Evolutionary conservation across 352 stramenopile species (phyloP), one percentile per base, ranked within the genome.

Genomic region (Globisporangium spinosum): DNA sequence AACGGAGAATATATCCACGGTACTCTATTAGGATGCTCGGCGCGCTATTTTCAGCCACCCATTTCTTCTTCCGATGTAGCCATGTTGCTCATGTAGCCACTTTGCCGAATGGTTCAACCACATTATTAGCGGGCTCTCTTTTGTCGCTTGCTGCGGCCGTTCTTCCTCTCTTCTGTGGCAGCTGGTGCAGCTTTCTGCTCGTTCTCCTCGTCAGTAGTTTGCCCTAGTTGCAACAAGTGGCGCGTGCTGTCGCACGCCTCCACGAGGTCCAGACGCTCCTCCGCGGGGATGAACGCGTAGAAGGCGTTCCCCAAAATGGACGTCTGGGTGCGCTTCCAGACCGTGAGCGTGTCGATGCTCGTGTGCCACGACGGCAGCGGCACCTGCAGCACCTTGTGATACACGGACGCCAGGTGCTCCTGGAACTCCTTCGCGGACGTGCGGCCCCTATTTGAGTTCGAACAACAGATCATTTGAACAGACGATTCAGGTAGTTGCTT

Each of bases 321-420:
- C 15, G 78, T 93, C 73, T 97, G 80, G 20, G 91, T 98, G 68
- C 93, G 89, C 78, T 98, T 98, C 95, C 95, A 98, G 59, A 98
- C 93, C 34, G 85, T 97, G 34, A 98, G 75, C 10, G 91, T 91
- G 70, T 98, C 93, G 45, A 94, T 87, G 34, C 94, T 97, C 60
- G 97, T 97, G 68, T 98, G 83, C 95, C 95, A 98, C 49, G 90
- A 97, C 55, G 84, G 83, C 53, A 98, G 76, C 67, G 83, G 83
- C 49, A 97, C 85, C 68, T 97, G 93, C 25, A 98, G 69, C 20
- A 98, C 80, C 60, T 97, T 98, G 77, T 98, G 95, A 74, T 96
- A 98, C 57, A 98, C 87, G 15, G 87, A 84, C 20, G 89, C 89
- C 27, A 98, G 75, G 64, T 92, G 81, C 66, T 89, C 83, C 72